A percentile compares a stretch with the other conserved stretches of the same genome.
Conservation (phyloP, 179 eudicot species). For the Amaranthus tricolor region DNA sequence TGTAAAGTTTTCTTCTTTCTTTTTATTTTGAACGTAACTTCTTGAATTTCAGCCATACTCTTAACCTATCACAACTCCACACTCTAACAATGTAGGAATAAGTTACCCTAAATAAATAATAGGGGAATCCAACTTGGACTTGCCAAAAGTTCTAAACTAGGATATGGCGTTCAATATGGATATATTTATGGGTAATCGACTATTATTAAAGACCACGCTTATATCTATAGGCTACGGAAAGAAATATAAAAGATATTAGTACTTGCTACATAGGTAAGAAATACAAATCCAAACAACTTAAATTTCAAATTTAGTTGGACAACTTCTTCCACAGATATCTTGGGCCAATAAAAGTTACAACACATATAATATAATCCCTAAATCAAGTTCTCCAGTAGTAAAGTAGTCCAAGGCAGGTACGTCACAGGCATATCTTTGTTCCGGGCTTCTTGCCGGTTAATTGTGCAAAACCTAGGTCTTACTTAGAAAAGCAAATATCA, state of each 20-base stretch:
- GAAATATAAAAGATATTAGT: neutral
- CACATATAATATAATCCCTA: neutral
- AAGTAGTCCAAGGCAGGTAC: neutral
- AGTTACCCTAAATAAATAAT: neutral
- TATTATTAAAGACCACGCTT: neutral
- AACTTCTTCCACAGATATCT: neutral
- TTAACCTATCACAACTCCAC: neutral
- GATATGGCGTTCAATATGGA: neutral
- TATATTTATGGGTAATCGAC: neutral
- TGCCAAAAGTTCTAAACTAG: neutral
- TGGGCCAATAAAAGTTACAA: neutral
- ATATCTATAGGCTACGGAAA: no score
- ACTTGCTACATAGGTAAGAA: neutral
- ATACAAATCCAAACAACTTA: neutral
- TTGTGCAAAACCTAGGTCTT: neutral
- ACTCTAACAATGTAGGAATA: neutral
- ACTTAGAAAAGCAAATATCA: neutral
- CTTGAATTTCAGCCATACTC: neutral
- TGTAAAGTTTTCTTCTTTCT: no score
- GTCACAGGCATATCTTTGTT: neutral
- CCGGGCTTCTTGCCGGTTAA: neutral
- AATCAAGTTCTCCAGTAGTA: neutral
- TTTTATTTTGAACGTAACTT: no score
- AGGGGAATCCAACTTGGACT: neutral
- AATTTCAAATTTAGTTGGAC: neutral